Conservation (phyloP, 257 asterid species). For the Paulownia fortunei region DNA sequence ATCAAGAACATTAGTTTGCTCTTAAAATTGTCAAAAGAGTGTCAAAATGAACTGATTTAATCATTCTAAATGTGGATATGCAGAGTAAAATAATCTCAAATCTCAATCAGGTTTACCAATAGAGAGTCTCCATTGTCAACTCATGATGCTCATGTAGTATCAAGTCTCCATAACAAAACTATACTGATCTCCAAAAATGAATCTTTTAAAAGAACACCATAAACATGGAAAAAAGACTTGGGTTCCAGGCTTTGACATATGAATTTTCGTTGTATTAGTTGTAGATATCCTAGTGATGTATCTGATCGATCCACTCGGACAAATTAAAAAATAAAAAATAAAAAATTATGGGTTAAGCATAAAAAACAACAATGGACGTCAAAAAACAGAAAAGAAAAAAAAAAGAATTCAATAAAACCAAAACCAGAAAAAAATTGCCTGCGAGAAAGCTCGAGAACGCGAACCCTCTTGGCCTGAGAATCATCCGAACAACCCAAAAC, state of each 20-base stretch:
- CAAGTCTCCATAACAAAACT: neutral
- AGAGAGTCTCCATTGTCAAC: neutral
- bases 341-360: neutral
- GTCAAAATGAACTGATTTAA: neutral
- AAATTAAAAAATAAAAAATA: no score
- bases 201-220: neutral
- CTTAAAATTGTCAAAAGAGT: neutral
- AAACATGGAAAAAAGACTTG: neutral
- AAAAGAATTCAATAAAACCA: neutral
- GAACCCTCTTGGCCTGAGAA: conserved; percentile 90
- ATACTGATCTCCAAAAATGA: neutral
- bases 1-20: neutral
- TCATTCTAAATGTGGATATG: neutral
- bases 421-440: conserved; percentile 50
- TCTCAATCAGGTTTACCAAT: neutral
- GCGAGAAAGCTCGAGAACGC: conserved; percentile 99
- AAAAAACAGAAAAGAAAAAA: neutral
- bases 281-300: no score
- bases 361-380: neutral
- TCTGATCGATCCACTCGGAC: no score
- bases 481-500: conserved; percentile 91
- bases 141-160: neutral
- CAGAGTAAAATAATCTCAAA: neutral
- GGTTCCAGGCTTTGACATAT: neutral
- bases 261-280: neutral